A percentile compares a stretch with the other conserved stretches of the same genome.
These are phyloP conservation scores for Malus fusca DNA, from an alignment of 306 rosid genomes.

Conservation along the genomic window DNA sequence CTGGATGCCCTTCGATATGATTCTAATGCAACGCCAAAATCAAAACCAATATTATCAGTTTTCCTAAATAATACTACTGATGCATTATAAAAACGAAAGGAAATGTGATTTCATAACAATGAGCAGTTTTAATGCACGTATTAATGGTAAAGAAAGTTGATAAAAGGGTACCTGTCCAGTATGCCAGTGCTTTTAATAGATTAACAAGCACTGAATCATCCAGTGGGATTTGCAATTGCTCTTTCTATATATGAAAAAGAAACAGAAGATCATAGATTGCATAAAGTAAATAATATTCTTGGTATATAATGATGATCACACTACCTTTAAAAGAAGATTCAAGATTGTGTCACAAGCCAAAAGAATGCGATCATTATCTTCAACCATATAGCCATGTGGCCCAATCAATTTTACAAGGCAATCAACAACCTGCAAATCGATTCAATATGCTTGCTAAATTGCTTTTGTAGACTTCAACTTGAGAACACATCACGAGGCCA, in stretches of 20 bases:
- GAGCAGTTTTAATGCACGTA: neutral
- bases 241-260: constrained; percentile 43
- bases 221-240: constrained; percentile 32
- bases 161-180: constrained; percentile 63
- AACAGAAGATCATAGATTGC: constrained; percentile 11
- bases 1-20: neutral
- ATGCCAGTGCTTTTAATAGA: constrained; percentile 62
- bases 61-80: neutral
- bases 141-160: neutral
- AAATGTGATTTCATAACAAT: neutral
- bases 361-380: constrained; percentile 51
- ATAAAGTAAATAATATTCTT: constrained; percentile 1
- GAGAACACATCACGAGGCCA: neutral
- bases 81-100: neutral
- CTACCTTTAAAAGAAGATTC: constrained; percentile 81
- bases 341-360: constrained; percentile 83
- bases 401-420: constrained; percentile 62
- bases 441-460: constrained; percentile 11
- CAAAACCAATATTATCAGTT: neutral
- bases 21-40: neutral
- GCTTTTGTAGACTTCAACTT: neutral
- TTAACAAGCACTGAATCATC: constrained; percentile 43
- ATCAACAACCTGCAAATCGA: constrained; percentile 59
- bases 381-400: constrained; percentile 26
- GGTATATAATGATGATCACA: constrained; percentile 7